Base-by-base conservation (phyloP, 495 filamentous ascomycete genomes). In the Penicillium angulare region DNA sequence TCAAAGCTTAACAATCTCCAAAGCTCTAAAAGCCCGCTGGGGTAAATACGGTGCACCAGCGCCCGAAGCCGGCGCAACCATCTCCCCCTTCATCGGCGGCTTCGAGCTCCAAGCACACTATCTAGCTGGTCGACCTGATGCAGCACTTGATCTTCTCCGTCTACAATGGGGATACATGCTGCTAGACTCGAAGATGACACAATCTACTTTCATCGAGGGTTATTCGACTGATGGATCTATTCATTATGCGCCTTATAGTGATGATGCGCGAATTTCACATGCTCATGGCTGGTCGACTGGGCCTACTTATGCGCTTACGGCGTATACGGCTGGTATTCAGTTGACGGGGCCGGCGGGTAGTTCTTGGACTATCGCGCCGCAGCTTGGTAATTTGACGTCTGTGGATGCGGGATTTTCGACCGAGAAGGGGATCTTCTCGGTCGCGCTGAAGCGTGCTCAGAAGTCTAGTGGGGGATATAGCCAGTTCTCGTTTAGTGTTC, bases 241-340 rank as follows among this genome's bases (percentile, higher is more conserved):
- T 17, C 76, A 80, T 45, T 85, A 86, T 57, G 75, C 79, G 3
- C 75, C 79, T 0, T 84, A 84, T 59, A 62, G 52, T 31, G 75
- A 75, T 47, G 68, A 75, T 26, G 66, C 80, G 6, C 67, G 80
- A 7, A 73, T 79, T 20, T 75, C 67, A 12, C 81, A 83, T 56
- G 80, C 81, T 0, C 83, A 85, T 50, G 82, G 81, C 0, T 86
- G 81, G 83, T 64, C 76, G 0, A 75, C 77, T 2, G 79, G 80
- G 0, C 82, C 83, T 12, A 83, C 80, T 8, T 66, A 65, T 13
- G 72, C 72, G 1, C 61, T 86, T 7, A 76, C 64, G 1, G 58
- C 64, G 18, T 71, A 76, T 38, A 67, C 80, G 0, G 64, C 77
- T 0, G 83, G 82, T 1, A 73, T 86, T 33, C 66, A 74, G 41